Conservation (phyloP, 202 grass and related monocot genomes). For the Cymbopogon flexuosus region DNA sequence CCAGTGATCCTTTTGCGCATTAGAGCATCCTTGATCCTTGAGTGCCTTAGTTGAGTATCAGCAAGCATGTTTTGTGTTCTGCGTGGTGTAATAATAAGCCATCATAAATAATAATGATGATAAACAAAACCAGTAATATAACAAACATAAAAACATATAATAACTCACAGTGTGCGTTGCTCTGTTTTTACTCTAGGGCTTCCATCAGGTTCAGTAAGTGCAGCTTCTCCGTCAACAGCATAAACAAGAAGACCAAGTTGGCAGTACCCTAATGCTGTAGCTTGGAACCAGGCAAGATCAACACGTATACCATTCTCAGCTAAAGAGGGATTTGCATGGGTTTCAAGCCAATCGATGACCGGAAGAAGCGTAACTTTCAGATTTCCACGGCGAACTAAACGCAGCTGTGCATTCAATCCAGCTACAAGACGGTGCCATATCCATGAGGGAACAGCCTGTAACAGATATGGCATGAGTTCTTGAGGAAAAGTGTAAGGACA, state of each 20-base stretch:
- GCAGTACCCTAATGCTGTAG: conserved; percentile 80
- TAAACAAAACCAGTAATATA: conserved; percentile 12
- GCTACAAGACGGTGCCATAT: conserved; percentile 99
- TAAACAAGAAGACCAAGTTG: conserved; percentile 95
- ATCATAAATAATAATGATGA: conserved; percentile 28
- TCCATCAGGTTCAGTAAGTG: conserved; percentile 47
- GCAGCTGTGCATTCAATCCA: conserved; percentile 88
- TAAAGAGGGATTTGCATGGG: conserved; percentile 80
- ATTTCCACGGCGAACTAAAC: conserved; percentile 78
- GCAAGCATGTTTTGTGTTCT: conserved; percentile 45
- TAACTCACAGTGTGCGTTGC: conserved; percentile 52
- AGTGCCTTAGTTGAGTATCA: conserved; percentile 45
- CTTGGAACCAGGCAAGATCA: conserved; percentile 95
- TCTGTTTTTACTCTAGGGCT: conserved; percentile 58
- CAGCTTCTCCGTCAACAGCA: conserved; percentile 63
- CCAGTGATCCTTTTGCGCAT: conserved; percentile 78
- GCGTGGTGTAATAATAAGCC: conserved; percentile 35
- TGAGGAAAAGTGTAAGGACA: background rate
- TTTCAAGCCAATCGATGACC: conserved; percentile 86
- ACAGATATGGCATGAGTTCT: conserved; percentile 24
- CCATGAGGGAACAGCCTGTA: conserved; percentile 74
- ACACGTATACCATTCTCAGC: conserved; percentile 52
- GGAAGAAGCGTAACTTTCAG: conserved; percentile 69
- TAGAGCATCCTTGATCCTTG: conserved; percentile 55
- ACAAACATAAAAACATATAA: conserved; percentile 1